A percentile compares a stretch with the other conserved stretches of the same genome.
Evolutionary conservation across 331 rosid species (phyloP).

Genomic region (Pyracantha coccinea): DNA sequence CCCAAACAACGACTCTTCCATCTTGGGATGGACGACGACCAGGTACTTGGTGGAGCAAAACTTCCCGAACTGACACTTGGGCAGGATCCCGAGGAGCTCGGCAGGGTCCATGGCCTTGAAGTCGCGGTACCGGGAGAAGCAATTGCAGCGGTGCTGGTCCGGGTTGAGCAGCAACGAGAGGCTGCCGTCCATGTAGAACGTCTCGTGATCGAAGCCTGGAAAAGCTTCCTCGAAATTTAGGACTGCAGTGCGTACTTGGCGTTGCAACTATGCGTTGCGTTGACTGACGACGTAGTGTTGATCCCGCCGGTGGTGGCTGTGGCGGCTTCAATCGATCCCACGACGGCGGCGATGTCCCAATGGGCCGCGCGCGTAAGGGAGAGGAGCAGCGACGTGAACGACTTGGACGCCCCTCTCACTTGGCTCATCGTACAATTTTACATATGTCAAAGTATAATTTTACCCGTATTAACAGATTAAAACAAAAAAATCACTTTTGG

Average conservation of each 20-base stretch:
- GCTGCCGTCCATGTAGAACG: constrained; percentile 98
- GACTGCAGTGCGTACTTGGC: constrained; percentile 93
- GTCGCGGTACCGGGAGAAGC: constrained; percentile 79
- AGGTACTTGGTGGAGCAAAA: constrained; percentile 90
- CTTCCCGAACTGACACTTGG: constrained; percentile 84
- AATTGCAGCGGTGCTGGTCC: constrained; percentile 86
- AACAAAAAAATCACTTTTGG: too few species aligned
- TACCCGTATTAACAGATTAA: too few species aligned
- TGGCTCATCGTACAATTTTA: constrained; percentile 67
- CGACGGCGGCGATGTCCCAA: constrained; percentile 96
- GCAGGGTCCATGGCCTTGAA: constrained; percentile 94
- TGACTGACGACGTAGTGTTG: constrained; percentile 31
- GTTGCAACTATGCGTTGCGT: constrained; percentile 36
- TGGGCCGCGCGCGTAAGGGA: constrained; percentile 90
- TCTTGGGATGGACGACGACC: constrained; percentile 81
- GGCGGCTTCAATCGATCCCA: constrained; percentile 89
- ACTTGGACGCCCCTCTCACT: constrained; percentile 74
- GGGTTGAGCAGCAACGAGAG: constrained; percentile 91
- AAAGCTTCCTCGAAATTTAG: constrained; percentile 64
- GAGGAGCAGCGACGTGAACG: constrained; percentile 71
- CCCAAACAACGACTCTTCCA: constrained; percentile 98
- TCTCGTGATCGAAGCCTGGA: constrained; percentile 91
- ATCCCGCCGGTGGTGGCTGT: constrained; percentile 20
- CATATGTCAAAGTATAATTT: too few species aligned
- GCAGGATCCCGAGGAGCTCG: constrained; percentile 89